Evolutionary conservation across 139 green algal genomes (phyloP).

Genomic region (Picochlorum sp.): DNA sequence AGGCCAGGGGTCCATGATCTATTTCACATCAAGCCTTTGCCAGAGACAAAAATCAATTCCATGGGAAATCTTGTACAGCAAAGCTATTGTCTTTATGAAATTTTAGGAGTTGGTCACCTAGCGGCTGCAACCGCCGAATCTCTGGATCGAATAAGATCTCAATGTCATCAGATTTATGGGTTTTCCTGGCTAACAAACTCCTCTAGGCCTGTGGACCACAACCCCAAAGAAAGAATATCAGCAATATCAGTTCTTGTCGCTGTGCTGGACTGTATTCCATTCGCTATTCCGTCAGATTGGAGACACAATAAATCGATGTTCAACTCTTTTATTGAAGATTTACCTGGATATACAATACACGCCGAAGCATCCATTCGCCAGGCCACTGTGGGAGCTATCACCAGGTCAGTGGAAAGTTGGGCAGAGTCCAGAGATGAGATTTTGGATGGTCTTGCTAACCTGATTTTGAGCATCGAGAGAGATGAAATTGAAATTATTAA

Average conservation of each 20-base stretch:
- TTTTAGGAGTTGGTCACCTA: constrained; percentile 27
- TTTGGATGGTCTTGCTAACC: too few species aligned
- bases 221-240: constrained; percentile 4
- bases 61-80: neutral
- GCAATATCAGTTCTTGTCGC: constrained; percentile 43
- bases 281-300: constrained; percentile 48
- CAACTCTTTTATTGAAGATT: constrained; percentile 11
- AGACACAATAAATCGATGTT: neutral
- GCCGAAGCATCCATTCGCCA: constrained; percentile 7
- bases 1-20: constrained; percentile 32
- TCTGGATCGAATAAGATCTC: constrained; percentile 27
- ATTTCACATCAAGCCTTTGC: neutral
- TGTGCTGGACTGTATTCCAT: constrained; percentile 42
- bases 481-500: neutral
- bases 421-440: constrained; percentile 48
- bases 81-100: constrained; percentile 9
- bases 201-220: constrained; percentile 7
- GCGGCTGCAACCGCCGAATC: constrained; percentile 8
- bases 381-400: constrained; percentile 21
- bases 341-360: constrained; percentile 45
- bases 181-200: constrained; percentile 3
- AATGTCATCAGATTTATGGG: constrained; percentile 41
- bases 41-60: neutral
- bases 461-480: too few species aligned
- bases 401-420: constrained; percentile 34